Evolutionary conservation across 169 alveolate species (phyloP), one percentile per base, ranked within the genome.

Genomic region (Plasmodium blacklocki): DNA sequence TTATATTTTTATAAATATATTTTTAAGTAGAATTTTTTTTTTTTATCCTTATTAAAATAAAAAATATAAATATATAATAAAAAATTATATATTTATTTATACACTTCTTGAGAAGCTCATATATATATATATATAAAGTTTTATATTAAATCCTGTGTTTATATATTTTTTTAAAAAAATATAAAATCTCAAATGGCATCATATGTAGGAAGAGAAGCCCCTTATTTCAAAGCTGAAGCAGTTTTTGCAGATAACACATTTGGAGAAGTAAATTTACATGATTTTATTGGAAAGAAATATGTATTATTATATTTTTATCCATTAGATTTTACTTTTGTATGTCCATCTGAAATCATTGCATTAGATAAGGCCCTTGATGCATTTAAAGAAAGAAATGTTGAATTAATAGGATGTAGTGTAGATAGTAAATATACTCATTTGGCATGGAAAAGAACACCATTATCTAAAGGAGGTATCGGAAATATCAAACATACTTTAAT

Each of bases 321-420:
- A 21, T 93, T 98, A 83, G 99, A 99, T 93, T 99, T 99, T 94
- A 99, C 99, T 49, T 99, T 98, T 80, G 99, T 99, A 23, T 99
- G 99, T 94, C 99, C 99, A 32, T 98, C 99, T 45, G 99, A 99
- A 94, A 98, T 98, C 71, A 93, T 97, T 68, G 99, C 98, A 32
- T 98, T 98, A 95, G 94, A 96, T 92, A 97, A 97, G 59, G 96
- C 98, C 18, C 93, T 97, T 12, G 96, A 97, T 29, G 98, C 97
- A 60, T 98, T 99, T 95, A 97, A 97, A 89, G 97, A 95, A 91
- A 91, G 96, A 70, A 95, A 96, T 85, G 97, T 95, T 47, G 98
- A 97, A 88, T 96, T 98, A 49, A 88, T 99, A 62, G 99, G 99
- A 56, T 97, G 98, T 92, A 98, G 99, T 45, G 98, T 98, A 26